Evolutionary conservation across 192 early-diverging fungal genomes (phyloP).

Genomic region (Kickxella alabastrina): DNA sequence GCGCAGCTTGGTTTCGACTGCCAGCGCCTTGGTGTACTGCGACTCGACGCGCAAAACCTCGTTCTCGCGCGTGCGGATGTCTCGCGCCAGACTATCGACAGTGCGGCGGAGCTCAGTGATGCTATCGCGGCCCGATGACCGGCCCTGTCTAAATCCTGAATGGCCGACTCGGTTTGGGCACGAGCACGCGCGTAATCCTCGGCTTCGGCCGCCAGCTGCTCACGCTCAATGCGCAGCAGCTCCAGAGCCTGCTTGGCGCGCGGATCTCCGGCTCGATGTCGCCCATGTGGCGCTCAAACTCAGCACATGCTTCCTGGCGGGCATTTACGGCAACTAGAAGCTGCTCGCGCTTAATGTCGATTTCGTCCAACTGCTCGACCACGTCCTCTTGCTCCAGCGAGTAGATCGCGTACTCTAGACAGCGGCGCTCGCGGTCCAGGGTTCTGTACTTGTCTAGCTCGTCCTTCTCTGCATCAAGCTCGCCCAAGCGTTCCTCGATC

Average conservation of each 20-base stretch:
- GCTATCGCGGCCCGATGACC: conserved; percentile 43
- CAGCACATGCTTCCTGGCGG: conserved; percentile 55
- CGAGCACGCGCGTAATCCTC: conserved; percentile 72
- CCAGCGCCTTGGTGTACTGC: conserved; percentile 58
- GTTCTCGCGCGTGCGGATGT: conserved; percentile 49
- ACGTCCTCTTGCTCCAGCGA: conserved; percentile 82
- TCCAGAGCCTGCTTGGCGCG: conserved; percentile 63
- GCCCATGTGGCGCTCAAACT: conserved; percentile 52
- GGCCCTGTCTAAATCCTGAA: conserved; percentile 78
- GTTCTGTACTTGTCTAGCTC: conserved; percentile 87
- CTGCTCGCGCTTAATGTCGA: conserved; percentile 50
- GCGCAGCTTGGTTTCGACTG: conserved; percentile 57
- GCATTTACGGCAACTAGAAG: conserved; percentile 58
- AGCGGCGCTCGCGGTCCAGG: conserved; percentile 78
- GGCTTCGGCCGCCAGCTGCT: conserved; percentile 66
- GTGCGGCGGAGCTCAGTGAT: conserved; percentile 49
- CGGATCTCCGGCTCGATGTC: conserved; percentile 58
- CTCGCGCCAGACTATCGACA: conserved; percentile 23
- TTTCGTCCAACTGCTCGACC: conserved; percentile 71
- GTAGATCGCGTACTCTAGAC: conserved; percentile 92
- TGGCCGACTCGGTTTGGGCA: conserved; percentile 72
- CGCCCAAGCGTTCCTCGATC: conserved; percentile 83
- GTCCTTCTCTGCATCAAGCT: conserved; percentile 91
- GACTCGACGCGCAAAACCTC: conserved; percentile 65
- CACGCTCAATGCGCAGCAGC: conserved; percentile 62